Base-by-base conservation (phyloP, 805 yeast species). In the Barnettozyma botsteinii region DNA sequence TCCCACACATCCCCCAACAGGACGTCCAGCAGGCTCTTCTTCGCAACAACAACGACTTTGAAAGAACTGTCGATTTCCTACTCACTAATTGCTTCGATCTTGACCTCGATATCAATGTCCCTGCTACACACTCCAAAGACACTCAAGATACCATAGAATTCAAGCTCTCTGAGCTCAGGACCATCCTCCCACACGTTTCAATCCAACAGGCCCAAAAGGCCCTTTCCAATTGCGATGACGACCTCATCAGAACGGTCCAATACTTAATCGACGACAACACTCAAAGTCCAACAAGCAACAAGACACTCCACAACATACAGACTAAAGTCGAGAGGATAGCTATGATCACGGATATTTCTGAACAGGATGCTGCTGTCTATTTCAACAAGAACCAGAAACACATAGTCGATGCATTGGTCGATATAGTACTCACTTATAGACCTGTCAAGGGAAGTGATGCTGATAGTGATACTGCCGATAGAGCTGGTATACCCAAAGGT, bases 31-130 rank as follows among this genome's bases (percentile, higher is more conserved):
- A n/a, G n/a, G n/a, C n/a, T n/a, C n/a, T n/a, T n/a, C n/a, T 45
- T 41, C 13, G 20, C 12, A 17, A 17, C 28, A 18, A 39, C n/a
- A 30, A 34, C 18, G 38, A 39, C 17, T 39, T 34, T 20, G 42
- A 34, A 12, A 24, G 20, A 19, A 21, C 38, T 6, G 32, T 35
- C 4, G 29, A 35, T 12, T 31, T 21, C 13, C 19, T 40, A 11
- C 22, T 40, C 10, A 27, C 31, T 4, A 34, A 34, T 17, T 20
- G 25, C 12, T 35, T 35, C 15, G 38, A 35, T 27, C 18, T 27
- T 6, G 30, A 27, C 17, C n/a, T 22, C 21, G n/a, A 18, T 14
- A 12, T 12, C 4, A 18, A 28, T 20, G 32, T 27, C 14, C 30
- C n/a, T 18, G 22, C 7, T 15, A 9, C 7, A 14, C 19, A 29